phyloP scores from a whole-genome alignment of 2,329 filamentous ascomycete species.

The Coniochaeta sp. region DNA sequence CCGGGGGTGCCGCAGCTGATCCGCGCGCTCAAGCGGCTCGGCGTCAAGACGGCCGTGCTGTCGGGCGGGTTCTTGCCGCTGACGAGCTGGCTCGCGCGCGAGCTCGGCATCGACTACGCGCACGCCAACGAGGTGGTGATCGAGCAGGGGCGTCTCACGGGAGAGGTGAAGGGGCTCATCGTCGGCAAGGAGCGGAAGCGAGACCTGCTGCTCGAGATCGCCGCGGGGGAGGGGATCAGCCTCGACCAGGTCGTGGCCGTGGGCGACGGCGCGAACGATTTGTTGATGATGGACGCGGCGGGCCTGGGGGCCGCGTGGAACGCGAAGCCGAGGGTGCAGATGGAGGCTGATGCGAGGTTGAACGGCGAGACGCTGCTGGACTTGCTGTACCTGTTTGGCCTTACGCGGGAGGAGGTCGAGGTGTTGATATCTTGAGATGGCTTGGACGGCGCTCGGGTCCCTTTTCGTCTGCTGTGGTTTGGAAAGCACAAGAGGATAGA shows the following conservation, averaged over 20 bases:
- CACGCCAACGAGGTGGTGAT: slow-evolving; percentile 78
- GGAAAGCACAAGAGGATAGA: background rate
- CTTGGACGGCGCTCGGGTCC: background rate
- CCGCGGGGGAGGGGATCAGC: slow-evolving; percentile 56
- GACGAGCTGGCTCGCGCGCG: slow-evolving; percentile 74
- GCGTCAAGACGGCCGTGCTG: slow-evolving; percentile 82
- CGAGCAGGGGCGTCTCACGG: slow-evolving; percentile 54
- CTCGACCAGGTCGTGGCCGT: slow-evolving; percentile 65
- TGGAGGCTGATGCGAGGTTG: slow-evolving; percentile 64
- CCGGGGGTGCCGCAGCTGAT: slow-evolving; percentile 72
- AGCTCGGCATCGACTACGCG: slow-evolving; percentile 80
- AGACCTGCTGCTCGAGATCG: slow-evolving; percentile 64
- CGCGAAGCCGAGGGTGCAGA: slow-evolving; percentile 75
- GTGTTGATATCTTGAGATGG: slow-evolving; percentile 24
- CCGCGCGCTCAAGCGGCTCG: slow-evolving; percentile 65
- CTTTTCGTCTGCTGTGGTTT: background rate
- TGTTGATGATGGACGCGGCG: slow-evolving; percentile 70
- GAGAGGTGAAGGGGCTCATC: slow-evolving; percentile 64
- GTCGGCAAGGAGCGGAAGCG: slow-evolving; percentile 71
- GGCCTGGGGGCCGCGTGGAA: slow-evolving; percentile 78
- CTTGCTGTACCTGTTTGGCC: slow-evolving; percentile 67
- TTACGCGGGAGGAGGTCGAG: slow-evolving; percentile 57
- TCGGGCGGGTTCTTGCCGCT: slow-evolving; percentile 89
- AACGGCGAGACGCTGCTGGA: slow-evolving; percentile 67
- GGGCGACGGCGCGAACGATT: slow-evolving; percentile 76